Percentiles rank a stretch among this genome's conserved stretches.
Conservation (phyloP, 345 rosid genomes). For the Conringia planisiliqua region DNA sequence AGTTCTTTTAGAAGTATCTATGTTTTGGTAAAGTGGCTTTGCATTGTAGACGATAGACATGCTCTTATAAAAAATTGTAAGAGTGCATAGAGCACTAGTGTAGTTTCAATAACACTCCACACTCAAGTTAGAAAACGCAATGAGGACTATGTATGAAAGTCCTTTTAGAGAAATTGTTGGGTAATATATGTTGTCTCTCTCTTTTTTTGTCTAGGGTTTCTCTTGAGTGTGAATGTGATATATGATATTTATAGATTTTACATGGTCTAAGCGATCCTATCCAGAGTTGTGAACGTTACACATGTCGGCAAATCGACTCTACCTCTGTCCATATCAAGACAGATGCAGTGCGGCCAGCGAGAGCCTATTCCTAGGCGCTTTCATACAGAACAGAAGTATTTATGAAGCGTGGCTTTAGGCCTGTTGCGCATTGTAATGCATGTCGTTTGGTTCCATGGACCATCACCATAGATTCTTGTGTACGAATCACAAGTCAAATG, state of each 20-base stretch:
- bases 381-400: too few species aligned
- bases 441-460: not conserved
- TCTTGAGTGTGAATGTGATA: not conserved
- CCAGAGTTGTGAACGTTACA: too few species aligned
- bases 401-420: too few species aligned
- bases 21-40: not conserved
- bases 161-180: not conserved
- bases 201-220: not conserved
- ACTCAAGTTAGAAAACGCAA: not conserved
- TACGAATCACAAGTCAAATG: not conserved
- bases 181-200: not conserved
- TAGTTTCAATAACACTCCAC: not conserved
- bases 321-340: too few species aligned
- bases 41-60: not conserved
- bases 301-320: too few species aligned
- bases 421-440: not conserved
- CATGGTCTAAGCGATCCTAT: not conserved
- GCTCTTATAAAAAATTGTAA: not conserved
- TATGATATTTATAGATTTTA: not conserved
- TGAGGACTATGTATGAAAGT: not conserved
- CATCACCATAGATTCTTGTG: too few species aligned
- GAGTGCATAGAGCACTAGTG: not conserved
- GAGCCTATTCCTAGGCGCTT: too few species aligned
- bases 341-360: too few species aligned
- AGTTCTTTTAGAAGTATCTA: not conserved